Evolutionary conservation across 495 filamentous ascomycete genomes (phyloP), one percentile per base, ranked within the genome.

Genomic region (Xylaria cubensis): DNA sequence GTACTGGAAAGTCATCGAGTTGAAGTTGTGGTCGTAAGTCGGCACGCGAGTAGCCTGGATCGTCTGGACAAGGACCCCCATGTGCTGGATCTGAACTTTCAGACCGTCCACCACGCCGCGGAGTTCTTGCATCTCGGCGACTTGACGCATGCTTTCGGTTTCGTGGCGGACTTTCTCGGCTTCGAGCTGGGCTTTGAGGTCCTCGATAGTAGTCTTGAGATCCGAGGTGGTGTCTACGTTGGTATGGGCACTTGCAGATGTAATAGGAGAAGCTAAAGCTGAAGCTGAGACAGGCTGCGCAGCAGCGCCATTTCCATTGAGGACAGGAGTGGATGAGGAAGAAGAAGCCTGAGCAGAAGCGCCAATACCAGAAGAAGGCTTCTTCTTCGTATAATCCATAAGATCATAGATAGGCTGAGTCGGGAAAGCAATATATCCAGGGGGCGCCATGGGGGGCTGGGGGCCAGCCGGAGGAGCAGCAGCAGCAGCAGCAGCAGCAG

Each of bases 301-400:
- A 32, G 53, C 21, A 24, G 50, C 19, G 10, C 2, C 8, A 24
- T 36, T 4, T 36, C 34, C 6, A 5, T 2, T 36, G 4, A 1
- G 21, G 48, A 10, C 50, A 21, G 50, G 9, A 24, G 59, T 5
- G 3, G 36, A 4, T 2, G 59, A 63, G 9, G 36, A 10, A 8
- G 59, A 63, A 6, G 59, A 29, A 6, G 59, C 21, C 17, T 29
- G 5, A 4, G 44, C 41, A 32, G 42, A 2, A 6, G 19, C 42
- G n/a, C 6, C 34, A n/a, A 1, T 13, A 19, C 12, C 58, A 19
- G 34, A 10, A 44, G 61, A 0, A 32, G 63, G 7, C 24, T 50
- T 34, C 21, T 65, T 65, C 62, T 61, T 61, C 5, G 19, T 4
- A 21, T 19, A 44, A 1, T 64, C 62, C 63, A 65, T 65, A 26